Base-by-base conservation (phyloP, 306 rosid genomes). In the Dalbergia cochinchinensis region DNA sequence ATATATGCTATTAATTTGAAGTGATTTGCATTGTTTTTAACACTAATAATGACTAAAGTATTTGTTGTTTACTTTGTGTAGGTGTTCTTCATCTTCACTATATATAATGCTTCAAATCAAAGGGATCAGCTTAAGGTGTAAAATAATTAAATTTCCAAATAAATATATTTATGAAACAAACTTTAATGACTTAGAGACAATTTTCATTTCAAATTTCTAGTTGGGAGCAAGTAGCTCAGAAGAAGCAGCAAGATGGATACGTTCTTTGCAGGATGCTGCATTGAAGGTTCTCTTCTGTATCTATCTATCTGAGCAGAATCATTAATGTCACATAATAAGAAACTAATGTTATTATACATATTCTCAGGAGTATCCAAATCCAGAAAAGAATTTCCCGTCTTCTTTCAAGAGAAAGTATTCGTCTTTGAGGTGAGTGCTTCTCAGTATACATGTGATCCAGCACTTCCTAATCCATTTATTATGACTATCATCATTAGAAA, bases 201-300 rank as follows among this genome's bases (percentile, higher is more conserved):
- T 60, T 58, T 59, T 39, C 55, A 58, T 86, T 83, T 20, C 54
- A 78, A 59, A 81, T 73, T 73, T 62, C 48, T 71, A 94, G 98
- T 71, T 92, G 80, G 97, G 98, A 71, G 97, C 97, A 73, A 87
- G 90, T 82, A 92, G 97, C 71, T 80, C 98, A 57, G 97, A 94
- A 89, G 98, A 94, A 78, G 94, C 94, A 22, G 98, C 97, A 63
- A 87, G 73, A 81, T 94, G 98, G 97, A 94, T 91, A 45, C 94
- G 78, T 63, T 91, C 93, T 4, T 83, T 92, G 67, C 91, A 92
- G 71, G 94, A 85, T 39, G 86, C 93, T 65, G 92, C 94, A 19
- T 15, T 88, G 79, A 90, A 89, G 98, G 98, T 92, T 89, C 63
- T 34, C 10, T 42, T 37, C 48, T 68, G 45, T 42, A 57, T 74